Evolutionary conservation across 1,284 basidiomycete species (phyloP).

Genomic region (Pseudomicrostroma phylloplanum): DNA sequence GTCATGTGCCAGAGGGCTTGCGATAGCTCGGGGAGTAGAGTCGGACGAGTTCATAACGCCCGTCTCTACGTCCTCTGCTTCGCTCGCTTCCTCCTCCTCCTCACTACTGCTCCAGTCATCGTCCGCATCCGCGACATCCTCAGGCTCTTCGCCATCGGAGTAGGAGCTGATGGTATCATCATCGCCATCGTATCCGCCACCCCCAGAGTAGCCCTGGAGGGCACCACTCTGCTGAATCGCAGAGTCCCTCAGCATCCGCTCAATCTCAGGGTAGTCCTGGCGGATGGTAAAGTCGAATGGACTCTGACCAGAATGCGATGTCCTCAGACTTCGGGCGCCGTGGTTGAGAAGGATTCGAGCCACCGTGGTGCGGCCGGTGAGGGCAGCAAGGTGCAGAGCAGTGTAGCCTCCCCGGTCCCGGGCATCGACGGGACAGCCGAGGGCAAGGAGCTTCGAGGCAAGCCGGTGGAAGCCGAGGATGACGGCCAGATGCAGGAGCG

Average conservation of each 20-base stretch:
- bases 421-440: constrained; percentile 70
- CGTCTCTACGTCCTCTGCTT: not conserved
- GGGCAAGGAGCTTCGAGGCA: constrained; percentile 65
- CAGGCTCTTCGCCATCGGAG: not conserved
- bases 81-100: constrained; percentile 8
- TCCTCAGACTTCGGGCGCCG: constrained; percentile 72
- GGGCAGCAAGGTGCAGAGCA: constrained; percentile 76
- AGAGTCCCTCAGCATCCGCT: constrained; percentile 46
- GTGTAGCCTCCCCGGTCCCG: constrained; percentile 87
- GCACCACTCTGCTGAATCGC: not conserved
- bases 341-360: constrained; percentile 65
- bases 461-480: constrained; percentile 73
- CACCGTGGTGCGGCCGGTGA: constrained; percentile 64
- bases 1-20: too few relatives aligned
- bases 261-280: constrained; percentile 56
- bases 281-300: constrained; percentile 68
- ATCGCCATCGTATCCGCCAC: constrained; percentile 36
- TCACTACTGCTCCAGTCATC: constrained; percentile 7
- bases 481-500: constrained; percentile 74
- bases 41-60: too few relatives aligned
- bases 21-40: too few relatives aligned
- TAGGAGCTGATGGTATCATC: constrained; percentile 40
- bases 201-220: constrained; percentile 10
- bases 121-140: not conserved
- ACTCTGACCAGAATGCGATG: constrained; percentile 70